phyloP scores from a whole-genome alignment of 257 asterid genomes.

The Nicotiana noctiflora region DNA sequence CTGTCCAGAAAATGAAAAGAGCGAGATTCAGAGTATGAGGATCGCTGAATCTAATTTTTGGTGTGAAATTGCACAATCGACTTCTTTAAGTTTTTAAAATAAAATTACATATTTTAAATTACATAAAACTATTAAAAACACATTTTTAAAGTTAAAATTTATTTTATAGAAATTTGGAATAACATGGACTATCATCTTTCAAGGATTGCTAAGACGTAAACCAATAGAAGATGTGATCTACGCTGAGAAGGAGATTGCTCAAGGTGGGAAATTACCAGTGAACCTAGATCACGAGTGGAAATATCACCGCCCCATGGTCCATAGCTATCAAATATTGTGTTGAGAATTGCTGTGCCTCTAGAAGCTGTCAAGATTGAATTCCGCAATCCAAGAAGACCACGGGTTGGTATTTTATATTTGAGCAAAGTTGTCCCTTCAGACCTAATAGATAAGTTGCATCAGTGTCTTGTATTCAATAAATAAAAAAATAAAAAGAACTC shows the following conservation, averaged over 20 bases:
- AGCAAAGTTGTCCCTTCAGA: slow-evolving; percentile 71
- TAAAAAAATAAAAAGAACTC: not conserved
- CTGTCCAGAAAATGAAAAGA: not conserved
- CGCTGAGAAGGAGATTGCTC: not conserved
- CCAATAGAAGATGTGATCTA: not conserved
- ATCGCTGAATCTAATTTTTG: not conserved
- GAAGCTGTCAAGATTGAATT: slow-evolving; percentile 88
- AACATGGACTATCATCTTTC: not conserved
- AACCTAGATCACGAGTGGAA: slow-evolving; percentile 88
- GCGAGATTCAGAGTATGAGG: not conserved
- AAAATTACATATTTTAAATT: not conserved
- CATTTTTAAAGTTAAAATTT: not conserved
- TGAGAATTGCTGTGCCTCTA: slow-evolving; percentile 92
- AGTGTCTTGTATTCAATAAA: slow-evolving; percentile 13
- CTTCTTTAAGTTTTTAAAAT: not conserved
- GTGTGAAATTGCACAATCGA: not conserved
- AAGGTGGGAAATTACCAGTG: slow-evolving; percentile 52
- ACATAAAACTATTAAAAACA: not conserved
- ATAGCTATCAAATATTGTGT: slow-evolving; percentile 82
- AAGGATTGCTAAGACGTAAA: not conserved
- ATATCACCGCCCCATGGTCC: slow-evolving; percentile 98
- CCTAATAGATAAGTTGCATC: slow-evolving; percentile 27
- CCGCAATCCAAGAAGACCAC: slow-evolving; percentile 91
- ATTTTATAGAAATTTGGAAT: not conserved
- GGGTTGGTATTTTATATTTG: slow-evolving; percentile 87